Conservation (phyloP, 2,329 filamentous ascomycete species). For the Massarina eburnea region DNA sequence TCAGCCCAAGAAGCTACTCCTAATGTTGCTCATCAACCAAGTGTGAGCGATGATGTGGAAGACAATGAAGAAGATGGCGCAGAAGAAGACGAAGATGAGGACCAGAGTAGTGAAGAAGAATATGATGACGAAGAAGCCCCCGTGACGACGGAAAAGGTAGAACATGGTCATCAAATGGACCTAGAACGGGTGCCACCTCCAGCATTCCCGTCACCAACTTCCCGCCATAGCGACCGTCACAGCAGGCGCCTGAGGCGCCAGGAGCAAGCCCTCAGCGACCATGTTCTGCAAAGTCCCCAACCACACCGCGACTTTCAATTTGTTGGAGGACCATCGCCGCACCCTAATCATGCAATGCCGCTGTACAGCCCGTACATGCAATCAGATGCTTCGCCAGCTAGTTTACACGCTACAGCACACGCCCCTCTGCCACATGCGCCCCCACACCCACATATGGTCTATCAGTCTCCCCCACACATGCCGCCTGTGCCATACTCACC, state of each 20-base stretch:
- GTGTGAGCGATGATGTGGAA: slow-evolving; percentile 12
- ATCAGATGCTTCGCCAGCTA: slow-evolving; percentile 27
- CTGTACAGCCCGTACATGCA: slow-evolving; percentile 30
- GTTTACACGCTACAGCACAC: slow-evolving; percentile 18
- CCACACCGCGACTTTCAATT: slow-evolving; percentile 37
- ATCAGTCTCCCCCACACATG: slow-evolving; percentile 20
- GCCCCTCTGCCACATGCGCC: slow-evolving; percentile 23
- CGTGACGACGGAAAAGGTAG: slow-evolving; percentile 6
- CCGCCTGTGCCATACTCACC: slow-evolving; percentile 24
- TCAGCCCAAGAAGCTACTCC: slow-evolving; percentile 38
- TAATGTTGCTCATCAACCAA: slow-evolving; percentile 25
- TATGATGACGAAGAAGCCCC: slow-evolving; percentile 7
- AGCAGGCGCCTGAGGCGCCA: slow-evolving; percentile 31
- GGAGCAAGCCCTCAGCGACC: slow-evolving; percentile 36
- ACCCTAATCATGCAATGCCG: slow-evolving; percentile 26
- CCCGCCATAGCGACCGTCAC: slow-evolving; percentile 28
- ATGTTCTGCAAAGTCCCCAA: slow-evolving; percentile 40
- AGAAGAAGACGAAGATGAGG: slow-evolving; percentile 20
- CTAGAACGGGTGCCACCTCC: slow-evolving; percentile 21
- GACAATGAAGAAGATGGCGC: slow-evolving; percentile 15
- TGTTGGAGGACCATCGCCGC: slow-evolving; percentile 25
- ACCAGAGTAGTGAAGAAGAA: slow-evolving; percentile 14
- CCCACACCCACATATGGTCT: slow-evolving; percentile 29
- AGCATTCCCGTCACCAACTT: slow-evolving; percentile 21
- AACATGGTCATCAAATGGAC: slow-evolving; percentile 14